Evolutionary conservation across 306 rosid genomes (phyloP), one percentile per base, ranked within the genome.

Genomic region (Carpinus viminea): DNA sequence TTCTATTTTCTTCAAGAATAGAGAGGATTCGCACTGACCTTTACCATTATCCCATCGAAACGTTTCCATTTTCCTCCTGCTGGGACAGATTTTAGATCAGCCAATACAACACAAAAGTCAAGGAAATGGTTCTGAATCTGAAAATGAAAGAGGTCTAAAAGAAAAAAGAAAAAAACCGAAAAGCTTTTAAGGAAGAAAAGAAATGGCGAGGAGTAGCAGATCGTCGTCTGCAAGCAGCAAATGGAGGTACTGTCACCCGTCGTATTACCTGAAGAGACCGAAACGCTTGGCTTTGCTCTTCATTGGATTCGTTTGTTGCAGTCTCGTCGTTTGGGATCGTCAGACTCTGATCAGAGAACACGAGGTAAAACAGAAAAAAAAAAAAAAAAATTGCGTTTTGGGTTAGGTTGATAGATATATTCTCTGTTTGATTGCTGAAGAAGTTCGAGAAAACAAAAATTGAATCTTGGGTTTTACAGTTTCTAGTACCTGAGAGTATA

Each of bases 221-320:
- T 89, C 98, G 53, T 83, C 87, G 59, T 73, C 72, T 41, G n/a
- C 81, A 8, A 76, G 86, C 72, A 74, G 86, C 72, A 85, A 77
- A 51, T 90, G 91, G 91, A 91, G 93, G 80, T 89, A 87, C 54
- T 95, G 92, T 31, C 73, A 95, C 56, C 98, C 98, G 3, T 80
- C 91, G 61, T 93, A 95, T 83, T 95, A 95, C 76, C 88, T 95
- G 28, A 93, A 91, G 91, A 85, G 99, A 16, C 99, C 99, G 17
- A 89, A 91, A 82, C 92, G 98, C 55, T 68, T 93, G 70, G 97
- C 99, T 76, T 66, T 95, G 85, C 93, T 95, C n/a, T 85, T 95
- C 90, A 86, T 95, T 17, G 87, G 84, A 16, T 95, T 93, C 43
- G 96, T 89, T 57, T 87, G 82, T n/a, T 88, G 70, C 50, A 73